Percentiles rank a stretch among this genome's conserved stretches.
These are phyloP conservation scores for Candida succiphila DNA, from an alignment of 805 yeast genomes.

Conservation along the genomic window DNA sequence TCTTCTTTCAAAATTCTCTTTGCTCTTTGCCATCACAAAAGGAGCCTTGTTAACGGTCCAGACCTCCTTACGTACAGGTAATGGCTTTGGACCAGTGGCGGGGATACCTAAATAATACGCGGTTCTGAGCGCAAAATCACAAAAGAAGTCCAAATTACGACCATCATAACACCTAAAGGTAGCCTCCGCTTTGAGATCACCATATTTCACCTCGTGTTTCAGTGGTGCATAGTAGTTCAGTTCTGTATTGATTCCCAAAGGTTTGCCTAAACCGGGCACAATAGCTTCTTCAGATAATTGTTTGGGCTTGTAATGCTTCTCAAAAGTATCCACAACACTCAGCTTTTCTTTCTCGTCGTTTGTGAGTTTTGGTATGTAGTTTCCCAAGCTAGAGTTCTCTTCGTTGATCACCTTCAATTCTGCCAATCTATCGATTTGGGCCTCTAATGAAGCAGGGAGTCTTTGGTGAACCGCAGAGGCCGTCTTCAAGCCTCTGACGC, in stretches of 20 bases:
- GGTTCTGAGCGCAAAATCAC: conserved; percentile 82
- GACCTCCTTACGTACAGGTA: conserved; percentile 65
- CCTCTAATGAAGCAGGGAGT: too few species aligned
- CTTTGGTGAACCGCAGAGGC: too few species aligned
- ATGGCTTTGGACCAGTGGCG: conserved; percentile 59
- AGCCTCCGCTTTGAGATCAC: conserved; percentile 71
- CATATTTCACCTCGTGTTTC: conserved; percentile 54
- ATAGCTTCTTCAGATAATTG: conserved; percentile 23
- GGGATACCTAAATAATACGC: conserved; percentile 90
- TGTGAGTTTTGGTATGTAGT: conserved; percentile 6
- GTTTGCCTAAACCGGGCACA: conserved; percentile 30
- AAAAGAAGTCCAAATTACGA: conserved; percentile 60
- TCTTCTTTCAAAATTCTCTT: conserved; percentile 86
- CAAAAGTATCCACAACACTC: conserved; percentile 16
- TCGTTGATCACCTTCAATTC: conserved; percentile 10
- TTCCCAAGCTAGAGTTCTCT: too few species aligned
- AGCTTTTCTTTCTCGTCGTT: conserved; percentile 12
- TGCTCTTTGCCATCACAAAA: conserved; percentile 87
- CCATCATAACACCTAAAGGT: conserved; percentile 64
- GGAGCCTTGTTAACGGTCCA: conserved; percentile 95
- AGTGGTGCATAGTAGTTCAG: conserved; percentile 76
- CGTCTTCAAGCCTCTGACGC: too few species aligned
- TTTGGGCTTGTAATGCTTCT: conserved; percentile 25
- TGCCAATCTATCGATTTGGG: conserved; percentile 18
- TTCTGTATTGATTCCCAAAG: conserved; percentile 79